Evolutionary conservation across 2,329 filamentous ascomycete genomes (phyloP), one percentile per base, ranked within the genome.

Genomic region (Ustulina deusta): DNA sequence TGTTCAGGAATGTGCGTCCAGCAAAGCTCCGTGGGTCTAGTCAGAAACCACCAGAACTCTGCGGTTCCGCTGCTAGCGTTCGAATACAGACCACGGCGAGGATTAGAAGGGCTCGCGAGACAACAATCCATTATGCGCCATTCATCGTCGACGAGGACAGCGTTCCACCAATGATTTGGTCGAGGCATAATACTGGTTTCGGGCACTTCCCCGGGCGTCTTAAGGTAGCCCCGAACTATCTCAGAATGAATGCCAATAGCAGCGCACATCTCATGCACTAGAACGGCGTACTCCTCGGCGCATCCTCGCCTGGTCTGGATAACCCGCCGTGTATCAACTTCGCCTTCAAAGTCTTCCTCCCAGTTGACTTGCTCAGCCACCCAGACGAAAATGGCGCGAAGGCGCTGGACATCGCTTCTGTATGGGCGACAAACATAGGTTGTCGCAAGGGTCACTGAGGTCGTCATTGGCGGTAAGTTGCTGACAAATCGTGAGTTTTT

Each of bases 81-180:
- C 15, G 94, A 97, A 80, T 97, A 98, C 36, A 89, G 83, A 17
- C 83, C 85, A 55, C 97, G 88, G 65, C 88, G 90, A 10, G 96
- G 95, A 75, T 98, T 93, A 0, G 95, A 97, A 13, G 95, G 94
- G 70, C 91, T 94, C 3, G 96, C 94, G 55, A 99, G 84, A 40
- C 93, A 97, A 78, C 93, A 96, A 79, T 99, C 96, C 83, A 99
- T 93, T 72, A 98, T 92, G 58, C 96, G 91, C 96, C 96, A 99
- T 80, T 97, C 94, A 25, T 92, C 91, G 78, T 99, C 96, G 9
- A 97, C 90, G 40, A 97, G 83, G 20, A 98, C 93, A 0, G 93
- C 90, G 74, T 99, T 99, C 96, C 96, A 99, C 90, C 92, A 98
- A 81, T 99, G 96, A 76, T 99, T 99, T 0, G 95, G 87, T 34